phyloP scores from a whole-genome alignment of 495 filamentous ascomycete species.

The Lichenothelia convexa region DNA sequence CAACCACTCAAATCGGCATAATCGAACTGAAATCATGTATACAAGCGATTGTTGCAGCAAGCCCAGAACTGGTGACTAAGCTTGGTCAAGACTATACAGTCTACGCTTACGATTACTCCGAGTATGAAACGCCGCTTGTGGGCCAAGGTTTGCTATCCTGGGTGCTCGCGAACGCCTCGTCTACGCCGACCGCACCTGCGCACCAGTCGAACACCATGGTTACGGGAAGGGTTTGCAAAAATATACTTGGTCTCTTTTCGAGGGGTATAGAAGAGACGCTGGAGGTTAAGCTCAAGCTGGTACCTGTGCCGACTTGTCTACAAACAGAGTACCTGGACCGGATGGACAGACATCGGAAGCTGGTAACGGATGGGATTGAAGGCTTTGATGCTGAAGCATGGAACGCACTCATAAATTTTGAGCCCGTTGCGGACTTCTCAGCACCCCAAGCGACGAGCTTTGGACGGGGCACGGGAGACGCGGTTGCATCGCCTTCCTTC shows the following conservation, averaged over 20 bases:
- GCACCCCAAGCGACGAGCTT: no score
- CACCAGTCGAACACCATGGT: slow-evolving; percentile 54
- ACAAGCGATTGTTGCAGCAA: slow-evolving; percentile 64
- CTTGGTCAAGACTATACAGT: slow-evolving; percentile 84
- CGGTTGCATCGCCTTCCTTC: neutral
- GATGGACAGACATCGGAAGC: slow-evolving; percentile 41
- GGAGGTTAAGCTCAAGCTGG: slow-evolving; percentile 81
- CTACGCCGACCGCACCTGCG: slow-evolving; percentile 34
- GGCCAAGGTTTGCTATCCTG: slow-evolving; percentile 93
- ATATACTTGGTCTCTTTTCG: slow-evolving; percentile 62
- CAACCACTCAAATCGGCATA: slow-evolving; percentile 60
- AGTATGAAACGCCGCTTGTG: slow-evolving; percentile 79
- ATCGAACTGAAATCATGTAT: slow-evolving; percentile 83
- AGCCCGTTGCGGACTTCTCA: no score
- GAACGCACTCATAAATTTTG: slow-evolving; percentile 19
- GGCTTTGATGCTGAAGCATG: slow-evolving; percentile 53
- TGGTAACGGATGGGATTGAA: slow-evolving; percentile 39
- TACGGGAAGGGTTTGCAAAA: slow-evolving; percentile 78
- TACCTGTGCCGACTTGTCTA: slow-evolving; percentile 57
- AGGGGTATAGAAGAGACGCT: slow-evolving; percentile 74
- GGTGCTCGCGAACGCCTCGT: slow-evolving; percentile 46
- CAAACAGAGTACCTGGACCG: slow-evolving; percentile 50
- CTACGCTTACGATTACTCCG: slow-evolving; percentile 93
- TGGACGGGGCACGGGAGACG: neutral
- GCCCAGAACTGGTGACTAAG: slow-evolving; percentile 72